These are phyloP conservation scores for Epichloe uncinata DNA, from an alignment of 2,329 filamentous ascomycete species.

Conservation along the genomic window DNA sequence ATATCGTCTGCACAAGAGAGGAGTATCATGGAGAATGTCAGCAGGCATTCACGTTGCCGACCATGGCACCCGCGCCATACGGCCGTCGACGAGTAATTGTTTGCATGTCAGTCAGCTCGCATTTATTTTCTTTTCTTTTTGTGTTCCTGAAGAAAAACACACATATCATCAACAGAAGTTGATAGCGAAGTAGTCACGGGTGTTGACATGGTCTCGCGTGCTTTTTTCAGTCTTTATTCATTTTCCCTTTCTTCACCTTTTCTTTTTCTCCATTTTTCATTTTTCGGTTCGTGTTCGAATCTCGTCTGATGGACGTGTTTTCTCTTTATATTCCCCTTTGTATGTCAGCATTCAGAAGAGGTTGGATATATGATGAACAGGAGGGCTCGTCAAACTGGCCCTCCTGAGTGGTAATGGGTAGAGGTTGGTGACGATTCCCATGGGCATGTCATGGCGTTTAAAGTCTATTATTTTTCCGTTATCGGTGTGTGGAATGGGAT, in stretches of 20 bases:
- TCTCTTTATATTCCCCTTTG: neutral
- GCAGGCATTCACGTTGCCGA: too few species aligned
- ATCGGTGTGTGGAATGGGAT: too few species aligned
- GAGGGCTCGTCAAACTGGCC: neutral
- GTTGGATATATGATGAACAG: neutral
- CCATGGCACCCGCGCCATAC: too few species aligned
- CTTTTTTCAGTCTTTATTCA: conserved; percentile 6
- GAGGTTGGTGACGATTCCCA: neutral
- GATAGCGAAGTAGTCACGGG: neutral
- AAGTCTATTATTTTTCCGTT: too few species aligned
- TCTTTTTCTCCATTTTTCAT: neutral
- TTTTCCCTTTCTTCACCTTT: conserved; percentile 4
- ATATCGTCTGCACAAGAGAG: neutral
- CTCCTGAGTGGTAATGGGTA: neutral
- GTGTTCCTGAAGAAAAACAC: too few species aligned
- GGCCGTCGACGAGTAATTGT: neutral
- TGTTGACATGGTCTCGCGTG: neutral
- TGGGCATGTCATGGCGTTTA: neutral
- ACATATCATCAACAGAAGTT: neutral
- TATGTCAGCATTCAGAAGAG: neutral
- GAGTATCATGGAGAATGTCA: too few species aligned
- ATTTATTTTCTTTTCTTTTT: too few species aligned
- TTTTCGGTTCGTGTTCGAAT: too few species aligned
- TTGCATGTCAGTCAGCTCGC: neutral
- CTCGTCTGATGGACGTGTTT: too few species aligned